Base-by-base conservation (phyloP, 768 basidiomycete genomes). In the Lentinula detonsa region DNA sequence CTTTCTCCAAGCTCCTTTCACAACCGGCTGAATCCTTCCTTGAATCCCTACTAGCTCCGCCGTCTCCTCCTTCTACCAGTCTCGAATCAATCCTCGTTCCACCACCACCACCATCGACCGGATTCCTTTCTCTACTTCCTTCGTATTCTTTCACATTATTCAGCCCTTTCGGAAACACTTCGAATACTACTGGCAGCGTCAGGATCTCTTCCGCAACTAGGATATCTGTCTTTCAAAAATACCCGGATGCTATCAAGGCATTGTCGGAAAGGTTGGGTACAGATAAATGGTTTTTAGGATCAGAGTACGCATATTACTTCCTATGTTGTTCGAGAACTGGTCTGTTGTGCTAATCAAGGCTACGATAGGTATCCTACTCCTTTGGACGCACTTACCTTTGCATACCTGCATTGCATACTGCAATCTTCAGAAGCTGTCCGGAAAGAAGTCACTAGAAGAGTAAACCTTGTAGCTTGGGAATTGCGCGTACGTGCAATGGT, bases 391-490 rank as follows among this genome's bases (percentile, higher is more conserved):
- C 82, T 93, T 48, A 76, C 83, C 5, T 94, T 93, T 68, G 91
- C 92, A 1, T 94, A 94, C 66, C 75, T 94, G 11, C 86, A 92
- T 70, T 78, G 76, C 58, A 78, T 91, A 23, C 73, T 90, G 5
- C 74, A 84, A 52, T 75, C 78, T 23, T 43, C 59, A 21, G 73
- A 76, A 42, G 59, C 64, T 21, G 73, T 85, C 21, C 81, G 88
- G 37, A 79, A 84, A 40, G 87, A 90, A 67, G 85, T 92, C 33
- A 80, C 84, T 11, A 82, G 85, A 54, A 85, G 83, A 62, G 85
- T 83, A 43, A 93, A 93, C 67, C 86, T 94, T 45, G 84, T 91
- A 52, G 82, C 83, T 34, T 94, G 92, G 91, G 91, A 93, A 69
- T 81, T 76, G 65, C 76, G 84, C 35, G 85, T 93, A 18, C 82